A percentile compares a stretch with the other conserved stretches of the same genome.
These are phyloP conservation scores for Dryas integrifolia DNA, from an alignment of 331 rosid genomes.

Conservation along the genomic window DNA sequence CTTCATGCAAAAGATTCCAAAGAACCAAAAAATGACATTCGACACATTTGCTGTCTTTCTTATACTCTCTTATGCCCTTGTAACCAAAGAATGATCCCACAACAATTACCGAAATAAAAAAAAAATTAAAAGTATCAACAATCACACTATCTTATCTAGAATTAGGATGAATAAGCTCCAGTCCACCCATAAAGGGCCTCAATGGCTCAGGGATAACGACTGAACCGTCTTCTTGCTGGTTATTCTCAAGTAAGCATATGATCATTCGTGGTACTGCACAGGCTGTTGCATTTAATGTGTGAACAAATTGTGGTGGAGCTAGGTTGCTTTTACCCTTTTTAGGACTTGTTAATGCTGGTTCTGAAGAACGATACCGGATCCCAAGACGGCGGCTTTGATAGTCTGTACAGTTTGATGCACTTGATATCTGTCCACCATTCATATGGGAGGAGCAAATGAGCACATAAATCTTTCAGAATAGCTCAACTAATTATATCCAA, in stretches of 20 bases:
- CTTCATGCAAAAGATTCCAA: conserved; percentile 1
- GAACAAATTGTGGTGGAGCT: conserved; percentile 73
- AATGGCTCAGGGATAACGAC: conserved; percentile 75
- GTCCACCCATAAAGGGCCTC: conserved; percentile 89
- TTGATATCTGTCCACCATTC: conserved; percentile 64
- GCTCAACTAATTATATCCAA: neutral
- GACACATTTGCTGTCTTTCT: neutral
- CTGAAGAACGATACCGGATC: conserved; percentile 78
- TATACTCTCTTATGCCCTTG: neutral
- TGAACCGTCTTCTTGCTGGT: conserved; percentile 91
- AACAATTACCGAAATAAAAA: neutral
- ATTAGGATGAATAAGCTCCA: conserved; percentile 50
- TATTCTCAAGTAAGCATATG: conserved; percentile 80
- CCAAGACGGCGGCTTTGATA: conserved; percentile 92
- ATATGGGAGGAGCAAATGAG: neutral
- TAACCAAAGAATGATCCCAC: conserved; percentile 11
- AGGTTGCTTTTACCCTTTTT: conserved; percentile 62
- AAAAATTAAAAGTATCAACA: neutral
- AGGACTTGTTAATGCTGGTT: conserved; percentile 29
- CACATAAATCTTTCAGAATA: neutral
- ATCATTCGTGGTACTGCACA: conserved; percentile 93
- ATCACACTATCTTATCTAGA: conserved; percentile 23
- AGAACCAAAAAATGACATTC: neutral
- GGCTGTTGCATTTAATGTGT: conserved; percentile 92
- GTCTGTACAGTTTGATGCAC: conserved; percentile 91